These are phyloP conservation scores for Closterium sp. DNA, from an alignment of 139 green algal genomes.

Conservation along the genomic window DNA sequence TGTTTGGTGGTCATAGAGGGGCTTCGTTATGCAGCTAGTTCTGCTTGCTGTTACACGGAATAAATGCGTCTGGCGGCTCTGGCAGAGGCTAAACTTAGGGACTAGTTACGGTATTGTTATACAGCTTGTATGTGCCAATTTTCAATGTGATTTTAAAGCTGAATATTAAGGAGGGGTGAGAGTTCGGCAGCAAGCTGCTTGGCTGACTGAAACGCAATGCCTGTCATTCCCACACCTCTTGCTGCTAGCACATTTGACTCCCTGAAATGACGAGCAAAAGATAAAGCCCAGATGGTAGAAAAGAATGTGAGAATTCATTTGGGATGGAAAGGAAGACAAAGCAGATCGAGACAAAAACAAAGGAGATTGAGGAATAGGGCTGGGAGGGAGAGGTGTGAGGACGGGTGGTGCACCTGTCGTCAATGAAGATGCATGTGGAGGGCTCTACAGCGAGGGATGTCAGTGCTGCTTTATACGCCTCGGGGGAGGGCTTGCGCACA, in stretches of 20 bases:
- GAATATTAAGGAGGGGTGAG: background rate
- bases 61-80: background rate
- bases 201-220: background rate
- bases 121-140: background rate
- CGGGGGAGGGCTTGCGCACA: conserved; percentile 22
- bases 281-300: background rate
- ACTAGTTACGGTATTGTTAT: too few relatives aligned
- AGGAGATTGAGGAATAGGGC: too few relatives aligned
- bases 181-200: background rate
- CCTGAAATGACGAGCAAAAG: background rate
- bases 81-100: background rate
- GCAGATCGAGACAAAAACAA: too few relatives aligned
- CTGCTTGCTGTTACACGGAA: background rate
- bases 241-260: background rate
- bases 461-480: conserved; percentile 4
- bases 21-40: too few relatives aligned
- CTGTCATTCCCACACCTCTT: background rate
- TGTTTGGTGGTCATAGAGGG: too few relatives aligned
- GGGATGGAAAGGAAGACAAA: background rate
- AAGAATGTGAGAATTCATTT: background rate
- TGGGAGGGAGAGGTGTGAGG: background rate
- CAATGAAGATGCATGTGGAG: conserved; percentile 41
- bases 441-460: conserved; percentile 6
- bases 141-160: background rate
- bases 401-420: conserved; percentile 25